Base-by-base conservation (phyloP, 352 stramenopile species). In the Phytophthora agathidicida region DNA sequence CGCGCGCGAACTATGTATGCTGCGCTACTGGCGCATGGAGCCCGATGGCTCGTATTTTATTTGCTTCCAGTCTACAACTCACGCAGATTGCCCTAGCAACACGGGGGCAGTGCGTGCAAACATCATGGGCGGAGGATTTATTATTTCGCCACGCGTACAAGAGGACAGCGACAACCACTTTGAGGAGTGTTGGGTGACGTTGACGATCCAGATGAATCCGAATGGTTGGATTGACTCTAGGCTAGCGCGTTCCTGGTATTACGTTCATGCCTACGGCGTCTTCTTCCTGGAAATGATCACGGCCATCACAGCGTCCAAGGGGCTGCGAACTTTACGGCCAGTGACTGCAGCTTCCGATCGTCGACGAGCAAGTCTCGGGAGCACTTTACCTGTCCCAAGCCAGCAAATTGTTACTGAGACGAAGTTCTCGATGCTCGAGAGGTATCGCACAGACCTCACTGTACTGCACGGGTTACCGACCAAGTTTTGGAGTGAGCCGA, bases 401-500 rank as follows among this genome's bases (percentile, higher is more conserved):
- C 73, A 83, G 41, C 57, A 88, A 16, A 88, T 86, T 45, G 75
- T 88, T 19, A 86, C 74, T 1, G 81, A 89, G 57, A 76, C 73
- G n/a, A 56, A 78, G 42, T 77, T 86, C 14, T 66, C 71, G 1
- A 73, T 88, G 54, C 68, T 89, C 0, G 79, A 89, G 19, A 68
- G 65, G 3, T 93, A 80, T 57, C 80, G 78, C n/a, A 89, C 78
- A 1, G 80, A 90, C 27, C 54, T 90, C 16, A 65, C 74, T 7
- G 45, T 91, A 7, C 45, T 79, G 24, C 62, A 89, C 30, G 65
- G 69, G 0, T 54, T 93, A 9, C 61, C 80, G 7, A 88, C 83
- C 7, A 90, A 93, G 48, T 93, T 83, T 50, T 94, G 86, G 86
- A 92, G 81, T 55, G 86, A 94, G n/a, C 86, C 86, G 1, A 75